Base-by-base conservation (phyloP, 1,284 basidiomycete species). In the Naganishia sp. region DNA sequence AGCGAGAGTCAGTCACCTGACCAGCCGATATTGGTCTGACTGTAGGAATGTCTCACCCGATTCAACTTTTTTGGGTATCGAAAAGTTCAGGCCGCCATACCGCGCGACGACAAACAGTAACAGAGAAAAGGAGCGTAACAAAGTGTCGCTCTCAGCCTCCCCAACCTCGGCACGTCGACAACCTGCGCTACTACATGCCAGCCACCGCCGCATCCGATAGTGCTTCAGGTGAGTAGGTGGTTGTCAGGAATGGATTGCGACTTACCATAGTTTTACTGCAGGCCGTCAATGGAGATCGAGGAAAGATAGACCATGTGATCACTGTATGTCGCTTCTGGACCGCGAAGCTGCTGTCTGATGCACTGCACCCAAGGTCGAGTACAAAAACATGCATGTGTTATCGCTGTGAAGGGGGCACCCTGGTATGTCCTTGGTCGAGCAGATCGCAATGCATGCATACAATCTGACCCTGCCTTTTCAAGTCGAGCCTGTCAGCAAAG, bases 301-400 rank as follows among this genome's bases (percentile, higher is more conserved):
- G 6, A 63, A 61, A 7, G 64, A 66, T n/a, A 23, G 72, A 18
- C 72, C 72, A 1, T 73, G 72, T 50, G 72, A 73, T 43, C 48
- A 50, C 28, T 73, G 72, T 71, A 50, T 63, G 70, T 60, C 25
- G 25, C 33, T 36, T 9, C 9, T 1, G 28, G 15, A 16, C 7
- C 16, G 7, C 9, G 15, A n/a, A 1, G 21, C 4, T 11, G 23
- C 15, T 44, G 16, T 31, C 16, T 39, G 36, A 39, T 13, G 28
- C 28, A 28, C 5, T 3, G 28, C 28, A 15, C 43, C 7, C 3
- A 56, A 75, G 73, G 74, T 33, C 69, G 75, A 1, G 67, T 65
- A 5, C 67, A 68, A 45, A 75, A 75, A 59, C 73, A 72, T 21
- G 60, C 71, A 6, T 75, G 75, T 55, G 56, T 72, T 21, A 75